Conservation (phyloP, 1,284 basidiomycete genomes). For the Coniophora puteana region DNA sequence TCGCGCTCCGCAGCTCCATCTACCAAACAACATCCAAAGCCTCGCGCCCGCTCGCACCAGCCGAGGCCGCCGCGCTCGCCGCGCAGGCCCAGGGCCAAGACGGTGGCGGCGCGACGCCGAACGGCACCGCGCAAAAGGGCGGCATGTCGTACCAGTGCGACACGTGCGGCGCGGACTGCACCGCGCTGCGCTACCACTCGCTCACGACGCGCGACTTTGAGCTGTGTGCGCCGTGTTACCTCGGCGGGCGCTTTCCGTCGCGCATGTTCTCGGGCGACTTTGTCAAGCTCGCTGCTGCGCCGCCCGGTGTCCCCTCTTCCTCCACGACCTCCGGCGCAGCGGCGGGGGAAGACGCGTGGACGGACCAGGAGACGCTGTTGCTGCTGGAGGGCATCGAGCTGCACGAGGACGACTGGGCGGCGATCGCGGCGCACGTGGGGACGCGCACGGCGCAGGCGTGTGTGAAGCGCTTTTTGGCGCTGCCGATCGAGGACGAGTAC, state of each 20-base stretch:
- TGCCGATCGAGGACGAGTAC: constrained; percentile 97
- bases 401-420: constrained; percentile 97
- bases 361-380: constrained; percentile 86
- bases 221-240: constrained; percentile 88
- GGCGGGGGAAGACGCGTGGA: constrained; percentile 73
- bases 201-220: constrained; percentile 91
- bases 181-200: constrained; percentile 85
- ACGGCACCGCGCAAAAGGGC: constrained; percentile 46
- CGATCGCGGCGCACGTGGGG: constrained; percentile 89
- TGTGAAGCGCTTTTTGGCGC: constrained; percentile 91
- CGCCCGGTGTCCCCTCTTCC: constrained; percentile 30
- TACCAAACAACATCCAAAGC: constrained; percentile 84
- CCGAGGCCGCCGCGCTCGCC: constrained; percentile 62
- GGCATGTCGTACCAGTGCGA: constrained; percentile 78
- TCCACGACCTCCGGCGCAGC: constrained; percentile 41
- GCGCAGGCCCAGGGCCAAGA: constrained; percentile 45
- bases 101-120: no score
- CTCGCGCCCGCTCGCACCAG: constrained; percentile 61
- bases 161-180: constrained; percentile 94
- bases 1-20: constrained; percentile 83
- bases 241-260: constrained; percentile 94
- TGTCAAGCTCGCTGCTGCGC: constrained; percentile 75
- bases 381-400: constrained; percentile 96
- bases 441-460: constrained; percentile 92
- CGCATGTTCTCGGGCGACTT: constrained; percentile 98